Percentiles rank a stretch among this genome's conserved stretches.
Conservation (phyloP, 2,329 filamentous ascomycete species). For the Pseudocercospora vitis region DNA sequence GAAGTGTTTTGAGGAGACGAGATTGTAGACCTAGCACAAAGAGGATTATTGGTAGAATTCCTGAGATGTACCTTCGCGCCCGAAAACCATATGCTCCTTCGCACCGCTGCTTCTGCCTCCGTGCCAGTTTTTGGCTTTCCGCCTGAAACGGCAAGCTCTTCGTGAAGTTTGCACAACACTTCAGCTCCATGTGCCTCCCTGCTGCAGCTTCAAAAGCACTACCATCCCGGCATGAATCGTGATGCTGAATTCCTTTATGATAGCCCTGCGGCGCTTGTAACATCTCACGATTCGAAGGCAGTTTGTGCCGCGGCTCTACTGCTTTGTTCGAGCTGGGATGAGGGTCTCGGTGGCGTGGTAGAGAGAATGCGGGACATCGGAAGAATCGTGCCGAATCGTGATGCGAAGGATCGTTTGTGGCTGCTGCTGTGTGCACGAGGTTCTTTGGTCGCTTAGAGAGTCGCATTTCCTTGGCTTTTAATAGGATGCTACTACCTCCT, state of each 20-base stretch:
- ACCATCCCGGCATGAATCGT: no score
- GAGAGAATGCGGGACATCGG: conserved; percentile 2
- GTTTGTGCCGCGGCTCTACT: neutral
- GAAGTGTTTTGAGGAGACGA: neutral
- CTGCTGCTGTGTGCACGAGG: conserved; percentile 5
- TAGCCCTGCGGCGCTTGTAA: no score
- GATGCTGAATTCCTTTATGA: no score
- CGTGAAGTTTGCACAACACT: neutral
- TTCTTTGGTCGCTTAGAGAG: no score
- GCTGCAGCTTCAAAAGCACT: no score
- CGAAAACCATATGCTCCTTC: no score
- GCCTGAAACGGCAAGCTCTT: neutral
- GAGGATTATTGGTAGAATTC: neutral
- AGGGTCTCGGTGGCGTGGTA: neutral
- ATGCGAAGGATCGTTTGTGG: conserved; percentile 1
- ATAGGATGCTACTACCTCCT: no score
- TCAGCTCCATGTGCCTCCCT: no score
- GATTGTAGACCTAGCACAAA: neutral
- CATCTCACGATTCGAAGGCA: no score
- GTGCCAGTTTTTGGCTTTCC: neutral
- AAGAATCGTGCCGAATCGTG: neutral
- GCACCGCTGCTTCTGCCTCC: neutral
- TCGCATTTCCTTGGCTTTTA: neutral
- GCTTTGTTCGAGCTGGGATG: neutral
- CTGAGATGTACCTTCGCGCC: neutral